Evolutionary conservation across 139 green algal species (phyloP).

Genomic region (Chlamydomonas sphaeroides): DNA sequence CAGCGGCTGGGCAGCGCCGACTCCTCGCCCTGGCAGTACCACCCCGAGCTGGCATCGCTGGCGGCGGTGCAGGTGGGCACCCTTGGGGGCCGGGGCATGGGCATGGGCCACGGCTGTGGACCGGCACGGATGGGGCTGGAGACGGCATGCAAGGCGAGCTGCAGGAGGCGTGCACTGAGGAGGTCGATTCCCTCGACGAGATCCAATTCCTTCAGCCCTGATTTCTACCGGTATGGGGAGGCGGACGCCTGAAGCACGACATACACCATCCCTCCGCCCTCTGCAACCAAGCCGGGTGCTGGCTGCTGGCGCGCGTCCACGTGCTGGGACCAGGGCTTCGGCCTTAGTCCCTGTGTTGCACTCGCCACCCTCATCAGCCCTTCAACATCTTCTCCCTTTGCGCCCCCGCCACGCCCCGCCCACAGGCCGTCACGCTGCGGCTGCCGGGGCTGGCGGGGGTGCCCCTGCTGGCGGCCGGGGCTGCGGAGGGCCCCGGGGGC

Average conservation of each 20-base stretch:
- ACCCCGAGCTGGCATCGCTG: slow-evolving; percentile 47
- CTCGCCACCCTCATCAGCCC: neutral
- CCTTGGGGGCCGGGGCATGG: neutral
- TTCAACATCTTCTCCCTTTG: no score
- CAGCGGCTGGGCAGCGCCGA: slow-evolving; percentile 50
- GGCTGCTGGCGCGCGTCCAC: neutral
- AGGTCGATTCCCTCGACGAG: neutral
- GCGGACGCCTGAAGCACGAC: neutral
- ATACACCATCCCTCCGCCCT: no score
- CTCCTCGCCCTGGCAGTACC: slow-evolving; percentile 54
- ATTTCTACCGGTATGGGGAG: neutral
- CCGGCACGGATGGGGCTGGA: neutral
- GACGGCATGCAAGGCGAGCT: neutral
- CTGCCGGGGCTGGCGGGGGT: no score
- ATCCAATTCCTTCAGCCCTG: neutral
- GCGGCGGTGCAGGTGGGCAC: slow-evolving; percentile 24
- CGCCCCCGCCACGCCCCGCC: no score
- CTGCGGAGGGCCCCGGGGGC: no score
- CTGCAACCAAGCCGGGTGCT: no score
- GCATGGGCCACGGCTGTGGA: neutral
- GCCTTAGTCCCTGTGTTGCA: neutral
- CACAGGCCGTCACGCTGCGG: no score
- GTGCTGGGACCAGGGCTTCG: no score
- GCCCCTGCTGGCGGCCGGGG: no score
- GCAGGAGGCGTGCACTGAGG: neutral